These are phyloP conservation scores for Pseudogymnoascus sp. DNA, from an alignment of 2,329 filamentous ascomycete genomes.

Conservation along the genomic window DNA sequence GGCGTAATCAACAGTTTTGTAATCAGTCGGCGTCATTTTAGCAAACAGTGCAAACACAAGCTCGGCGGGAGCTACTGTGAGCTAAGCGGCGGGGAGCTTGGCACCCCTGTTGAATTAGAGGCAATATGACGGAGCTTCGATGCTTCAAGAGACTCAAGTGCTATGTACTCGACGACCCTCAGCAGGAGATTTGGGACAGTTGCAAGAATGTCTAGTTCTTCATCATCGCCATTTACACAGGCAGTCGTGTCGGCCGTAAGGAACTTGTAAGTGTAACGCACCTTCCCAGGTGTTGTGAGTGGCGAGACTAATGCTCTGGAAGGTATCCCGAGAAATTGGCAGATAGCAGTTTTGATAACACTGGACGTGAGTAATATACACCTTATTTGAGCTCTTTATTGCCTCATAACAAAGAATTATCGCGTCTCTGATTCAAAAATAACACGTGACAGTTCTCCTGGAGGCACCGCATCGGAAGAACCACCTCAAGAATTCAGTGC, in stretches of 20 bases:
- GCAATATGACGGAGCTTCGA: conserved; percentile 3
- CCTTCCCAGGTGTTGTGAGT: background rate
- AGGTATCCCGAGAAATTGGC: conserved; percentile 87
- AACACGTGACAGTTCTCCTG: conserved; percentile 47
- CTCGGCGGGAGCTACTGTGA: conserved; percentile 1
- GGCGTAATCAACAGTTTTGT: conserved; percentile 7
- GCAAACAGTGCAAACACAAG: conserved; percentile 29
- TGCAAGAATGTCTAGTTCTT: conserved; percentile 20
- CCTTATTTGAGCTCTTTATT: background rate
- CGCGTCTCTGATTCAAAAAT: conserved; percentile 8
- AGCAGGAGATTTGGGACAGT: conserved; percentile 10
- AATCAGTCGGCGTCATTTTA: conserved; percentile 35
- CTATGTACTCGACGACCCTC: conserved; percentile 1
- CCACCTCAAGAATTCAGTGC: conserved; percentile 56
- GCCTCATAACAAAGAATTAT: background rate
- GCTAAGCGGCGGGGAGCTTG: conserved; percentile 8
- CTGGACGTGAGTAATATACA: conserved; percentile 50
- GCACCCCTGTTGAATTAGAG: background rate
- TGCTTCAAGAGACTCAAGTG: background rate
- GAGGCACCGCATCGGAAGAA: conserved; percentile 58
- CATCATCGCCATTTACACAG: conserved; percentile 43
- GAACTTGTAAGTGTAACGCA: conserved; percentile 53
- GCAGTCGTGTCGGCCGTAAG: conserved; percentile 73
- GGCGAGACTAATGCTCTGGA: conserved; percentile 16
- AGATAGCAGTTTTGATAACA: conserved; percentile 91